Evolutionary conservation across 23 red algal species (phyloP).

Genomic region (Rhodosorus marinus): DNA sequence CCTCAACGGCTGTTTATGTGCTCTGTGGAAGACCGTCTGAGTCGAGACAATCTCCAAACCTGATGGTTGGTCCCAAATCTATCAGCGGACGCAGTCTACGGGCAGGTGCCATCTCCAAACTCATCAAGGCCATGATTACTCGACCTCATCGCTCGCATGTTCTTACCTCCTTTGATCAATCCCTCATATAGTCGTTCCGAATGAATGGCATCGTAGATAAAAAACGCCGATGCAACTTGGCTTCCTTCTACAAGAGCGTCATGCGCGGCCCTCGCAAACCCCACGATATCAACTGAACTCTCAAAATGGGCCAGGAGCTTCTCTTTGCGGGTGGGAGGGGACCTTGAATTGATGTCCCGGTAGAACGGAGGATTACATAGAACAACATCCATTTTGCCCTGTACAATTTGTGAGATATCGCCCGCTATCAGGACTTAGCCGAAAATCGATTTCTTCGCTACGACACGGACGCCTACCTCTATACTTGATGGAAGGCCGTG

Average conservation of each 20-base stretch:
- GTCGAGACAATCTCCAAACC: too few relatives aligned
- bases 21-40: too few relatives aligned
- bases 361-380: slow-evolving; percentile 35
- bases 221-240: slow-evolving; percentile 6
- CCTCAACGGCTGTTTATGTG: too few relatives aligned
- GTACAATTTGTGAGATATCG: background rate
- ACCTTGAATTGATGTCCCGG: background rate
- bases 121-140: slow-evolving; percentile 1
- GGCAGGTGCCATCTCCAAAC: slow-evolving; percentile 2
- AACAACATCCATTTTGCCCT: slow-evolving; percentile 17
- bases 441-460: too few relatives aligned
- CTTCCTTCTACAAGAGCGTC: slow-evolving; percentile 6
- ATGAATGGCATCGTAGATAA: slow-evolving; percentile 16
- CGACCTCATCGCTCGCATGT: background rate
- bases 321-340: slow-evolving; percentile 4
- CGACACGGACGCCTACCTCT: too few relatives aligned
- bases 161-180: background rate
- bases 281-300: background rate
- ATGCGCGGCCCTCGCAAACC: slow-evolving; percentile 10
- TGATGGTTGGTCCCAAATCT: too few relatives aligned
- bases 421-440: slow-evolving; percentile 10
- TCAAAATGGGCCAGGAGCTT: slow-evolving; percentile 17
- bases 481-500: too few relatives aligned
- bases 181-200: slow-evolving; percentile 6
- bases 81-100: too few relatives aligned